These are phyloP conservation scores for Gnomoniopsis smithogilvyi DNA, from an alignment of 2,329 filamentous ascomycete species.

Conservation along the genomic window DNA sequence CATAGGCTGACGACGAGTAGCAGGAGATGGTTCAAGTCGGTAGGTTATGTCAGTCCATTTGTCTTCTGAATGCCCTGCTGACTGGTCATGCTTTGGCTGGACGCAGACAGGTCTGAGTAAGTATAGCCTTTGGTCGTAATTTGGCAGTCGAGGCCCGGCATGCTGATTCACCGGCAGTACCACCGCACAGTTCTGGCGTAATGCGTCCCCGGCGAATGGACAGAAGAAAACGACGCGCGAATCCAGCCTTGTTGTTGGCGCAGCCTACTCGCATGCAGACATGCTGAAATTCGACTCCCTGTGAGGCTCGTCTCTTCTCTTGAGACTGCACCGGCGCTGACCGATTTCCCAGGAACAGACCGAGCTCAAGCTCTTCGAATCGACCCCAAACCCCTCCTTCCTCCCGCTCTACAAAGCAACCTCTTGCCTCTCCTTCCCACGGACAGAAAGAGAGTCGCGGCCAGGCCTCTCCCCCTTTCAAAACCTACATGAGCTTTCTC, in stretches of 20 bases:
- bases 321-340: constrained; percentile 18
- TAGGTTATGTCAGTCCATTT: constrained; percentile 44
- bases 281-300: constrained; percentile 82
- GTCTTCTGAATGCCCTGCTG: constrained; percentile 23
- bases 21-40: constrained; percentile 99
- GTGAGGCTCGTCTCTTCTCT: constrained; percentile 46
- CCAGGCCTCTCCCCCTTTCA: constrained; percentile 61
- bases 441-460: constrained; percentile 49
- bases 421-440: constrained; percentile 10
- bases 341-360: constrained; percentile 13
- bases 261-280: constrained; percentile 94
- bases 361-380: constrained; percentile 47
- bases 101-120: constrained; percentile 61
- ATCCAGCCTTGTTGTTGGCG: constrained; percentile 77
- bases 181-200: constrained; percentile 84
- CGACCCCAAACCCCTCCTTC: constrained; percentile 75
- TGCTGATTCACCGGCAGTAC: constrained; percentile 56
- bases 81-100: constrained; percentile 21
- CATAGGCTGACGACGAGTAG: constrained; percentile 35
- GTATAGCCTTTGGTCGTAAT: constrained; percentile 27
- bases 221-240: constrained; percentile 55
- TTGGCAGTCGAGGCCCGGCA: constrained; percentile 7
- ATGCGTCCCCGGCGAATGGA: constrained; percentile 35
- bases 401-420: constrained; percentile 46
- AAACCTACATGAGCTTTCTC: constrained; percentile 76